A percentile compares a stretch with the other conserved stretches of the same genome.
Evolutionary conservation across 768 basidiomycete species (phyloP).

Genomic region (Lanmaoa rubissima): DNA sequence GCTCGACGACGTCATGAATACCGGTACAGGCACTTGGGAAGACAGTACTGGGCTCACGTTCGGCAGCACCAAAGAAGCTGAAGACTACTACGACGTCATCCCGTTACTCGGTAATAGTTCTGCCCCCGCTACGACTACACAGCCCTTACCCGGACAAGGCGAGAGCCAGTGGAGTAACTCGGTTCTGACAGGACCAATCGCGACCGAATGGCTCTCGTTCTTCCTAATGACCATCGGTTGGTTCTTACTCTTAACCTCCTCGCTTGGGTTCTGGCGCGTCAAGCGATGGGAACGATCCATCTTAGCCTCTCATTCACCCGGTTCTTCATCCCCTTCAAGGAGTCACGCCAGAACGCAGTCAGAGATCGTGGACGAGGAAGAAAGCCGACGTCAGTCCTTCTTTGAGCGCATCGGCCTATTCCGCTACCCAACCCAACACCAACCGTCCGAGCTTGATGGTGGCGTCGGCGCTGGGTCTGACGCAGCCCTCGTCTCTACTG

Average conservation of each 20-base stretch:
- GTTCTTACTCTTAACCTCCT: constrained; percentile 87
- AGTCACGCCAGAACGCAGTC: constrained; percentile 31
- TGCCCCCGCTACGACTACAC: constrained; percentile 16
- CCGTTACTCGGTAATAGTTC: constrained; percentile 26
- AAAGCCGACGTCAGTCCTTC: constrained; percentile 27
- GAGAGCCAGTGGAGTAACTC: constrained; percentile 38
- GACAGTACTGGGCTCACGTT: constrained; percentile 39
- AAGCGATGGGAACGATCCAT: constrained; percentile 86
- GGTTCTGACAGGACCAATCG: constrained; percentile 54
- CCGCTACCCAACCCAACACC: constrained; percentile 11
- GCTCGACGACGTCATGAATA: constrained; percentile 41
- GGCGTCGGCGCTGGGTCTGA: constrained; percentile 7
- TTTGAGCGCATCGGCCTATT: constrained; percentile 30
- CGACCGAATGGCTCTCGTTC: constrained; percentile 94
- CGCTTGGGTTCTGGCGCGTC: constrained; percentile 87
- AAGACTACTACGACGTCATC: constrained; percentile 40
- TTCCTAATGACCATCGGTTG: constrained; percentile 90
- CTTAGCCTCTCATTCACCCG: constrained; percentile 43
- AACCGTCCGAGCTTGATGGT: constrained; percentile 9
- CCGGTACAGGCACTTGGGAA: constrained; percentile 31
- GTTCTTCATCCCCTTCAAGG: constrained; percentile 34
- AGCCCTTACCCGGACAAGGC: constrained; percentile 4
- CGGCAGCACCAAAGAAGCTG: constrained; percentile 43
- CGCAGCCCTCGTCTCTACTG: constrained; percentile 10
- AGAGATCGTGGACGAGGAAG: constrained; percentile 28